Evolutionary conservation across 2,329 filamentous ascomycete species (phyloP).

Genomic region (Sarocladium brachiariae): DNA sequence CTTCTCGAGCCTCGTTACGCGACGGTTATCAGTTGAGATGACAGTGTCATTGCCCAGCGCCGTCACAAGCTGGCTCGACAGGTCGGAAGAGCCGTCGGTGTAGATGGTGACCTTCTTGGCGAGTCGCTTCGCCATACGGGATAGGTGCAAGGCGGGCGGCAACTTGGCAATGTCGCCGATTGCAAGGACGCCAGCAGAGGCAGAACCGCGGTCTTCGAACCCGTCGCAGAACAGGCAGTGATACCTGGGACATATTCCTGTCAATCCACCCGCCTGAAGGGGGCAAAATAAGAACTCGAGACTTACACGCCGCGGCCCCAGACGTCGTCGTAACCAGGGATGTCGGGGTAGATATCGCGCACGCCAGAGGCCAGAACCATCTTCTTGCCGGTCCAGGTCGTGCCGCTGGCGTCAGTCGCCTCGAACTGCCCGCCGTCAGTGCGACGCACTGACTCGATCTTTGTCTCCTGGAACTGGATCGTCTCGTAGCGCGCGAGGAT

Average conservation of each 20-base stretch:
- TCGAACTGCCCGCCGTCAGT: constrained; percentile 25
- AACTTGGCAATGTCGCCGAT: constrained; percentile 25
- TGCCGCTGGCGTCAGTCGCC: constrained; percentile 32
- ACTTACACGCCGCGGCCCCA: neutral
- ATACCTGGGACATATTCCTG: constrained; percentile 29
- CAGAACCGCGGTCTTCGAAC: constrained; percentile 45
- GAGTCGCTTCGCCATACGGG: constrained; percentile 37
- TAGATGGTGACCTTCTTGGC: constrained; percentile 41
- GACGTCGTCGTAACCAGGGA: neutral
- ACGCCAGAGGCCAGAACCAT: constrained; percentile 50
- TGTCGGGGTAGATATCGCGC: constrained; percentile 27
- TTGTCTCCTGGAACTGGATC: constrained; percentile 25
- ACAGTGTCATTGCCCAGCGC: too few relatives aligned
- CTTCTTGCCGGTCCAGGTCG: constrained; percentile 40
- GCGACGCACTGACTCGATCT: constrained; percentile 21
- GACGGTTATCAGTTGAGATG: too few relatives aligned
- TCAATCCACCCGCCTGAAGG: neutral
- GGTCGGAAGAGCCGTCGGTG: constrained; percentile 34
- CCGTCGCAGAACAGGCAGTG: constrained; percentile 56
- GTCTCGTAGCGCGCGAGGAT: constrained; percentile 27
- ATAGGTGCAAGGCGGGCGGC: constrained; percentile 30
- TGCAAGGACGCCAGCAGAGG: constrained; percentile 40
- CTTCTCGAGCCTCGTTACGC: too few relatives aligned
- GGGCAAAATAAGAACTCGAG: neutral
- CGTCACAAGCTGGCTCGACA: constrained; percentile 11